Percentiles rank a stretch among this genome's conserved stretches.
Evolutionary conservation across 1,284 basidiomycete species (phyloP).

Genomic region (Entoloma clypeatum): DNA sequence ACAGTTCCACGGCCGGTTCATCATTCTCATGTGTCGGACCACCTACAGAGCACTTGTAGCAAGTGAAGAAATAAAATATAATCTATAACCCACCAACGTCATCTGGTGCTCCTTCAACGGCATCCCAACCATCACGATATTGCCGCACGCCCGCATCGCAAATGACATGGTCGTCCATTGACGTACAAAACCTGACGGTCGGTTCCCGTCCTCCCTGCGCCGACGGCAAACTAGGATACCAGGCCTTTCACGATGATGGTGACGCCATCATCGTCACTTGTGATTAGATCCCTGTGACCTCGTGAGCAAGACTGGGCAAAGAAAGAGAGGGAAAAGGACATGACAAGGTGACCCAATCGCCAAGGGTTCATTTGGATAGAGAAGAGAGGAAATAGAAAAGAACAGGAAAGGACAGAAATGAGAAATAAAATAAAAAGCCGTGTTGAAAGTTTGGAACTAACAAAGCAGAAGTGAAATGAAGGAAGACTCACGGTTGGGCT

Average conservation of each 20-base stretch:
- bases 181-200: conserved; percentile 95
- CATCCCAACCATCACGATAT: conserved; percentile 95
- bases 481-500: conserved; percentile 16
- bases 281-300: too few species aligned
- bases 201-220: conserved; percentile 69
- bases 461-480: neutral
- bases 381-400: neutral
- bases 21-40: conserved; percentile 88
- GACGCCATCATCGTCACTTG: conserved; percentile 31
- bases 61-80: conserved; percentile 9
- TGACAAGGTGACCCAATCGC: too few species aligned
- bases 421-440: too few species aligned
- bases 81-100: conserved; percentile 61
- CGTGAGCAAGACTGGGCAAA: too few species aligned
- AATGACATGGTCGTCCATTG: conserved; percentile 91
- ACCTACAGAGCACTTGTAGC: conserved; percentile 57
- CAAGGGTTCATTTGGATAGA: neutral
- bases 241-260: conserved; percentile 65
- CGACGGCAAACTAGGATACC: conserved; percentile 73
- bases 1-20: conserved; percentile 98
- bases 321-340: too few species aligned
- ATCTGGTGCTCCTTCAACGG: conserved; percentile 77
- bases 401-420: too few species aligned
- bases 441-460: too few species aligned
- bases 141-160: conserved; percentile 92